These are phyloP conservation scores for Nitzschia putrida DNA, from an alignment of 108 stramenopile genomes.

Conservation along the genomic window DNA sequence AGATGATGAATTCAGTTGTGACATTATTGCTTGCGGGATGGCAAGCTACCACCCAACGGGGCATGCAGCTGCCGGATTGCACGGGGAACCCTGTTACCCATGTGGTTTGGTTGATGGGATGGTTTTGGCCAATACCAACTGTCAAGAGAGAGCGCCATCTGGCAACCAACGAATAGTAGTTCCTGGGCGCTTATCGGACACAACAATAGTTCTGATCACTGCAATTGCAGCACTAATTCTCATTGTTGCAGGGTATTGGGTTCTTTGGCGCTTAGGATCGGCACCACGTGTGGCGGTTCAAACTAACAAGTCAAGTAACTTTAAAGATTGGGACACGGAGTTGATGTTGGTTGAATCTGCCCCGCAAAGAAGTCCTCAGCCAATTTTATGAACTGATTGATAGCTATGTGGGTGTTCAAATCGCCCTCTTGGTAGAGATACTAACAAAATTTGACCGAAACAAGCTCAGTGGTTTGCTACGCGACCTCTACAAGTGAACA, in stretches of 20 bases:
- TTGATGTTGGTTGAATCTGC: neutral
- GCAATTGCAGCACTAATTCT: neutral
- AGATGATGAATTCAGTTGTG: slow-evolving; percentile 43
- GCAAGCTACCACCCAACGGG: slow-evolving; percentile 47
- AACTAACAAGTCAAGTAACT: neutral
- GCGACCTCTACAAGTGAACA: too few species aligned
- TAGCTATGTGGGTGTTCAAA: too few species aligned
- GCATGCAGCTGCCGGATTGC: slow-evolving; percentile 10
- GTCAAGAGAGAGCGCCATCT: neutral
- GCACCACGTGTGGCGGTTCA: neutral
- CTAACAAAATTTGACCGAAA: too few species aligned
- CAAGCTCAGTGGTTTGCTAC: too few species aligned
- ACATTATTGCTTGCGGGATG: slow-evolving; percentile 49
- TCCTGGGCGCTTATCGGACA: neutral
- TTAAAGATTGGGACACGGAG: neutral
- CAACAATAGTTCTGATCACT: neutral
- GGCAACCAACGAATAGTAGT: neutral
- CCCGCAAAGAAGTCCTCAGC: too few species aligned
- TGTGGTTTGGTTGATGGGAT: slow-evolving; percentile 21
- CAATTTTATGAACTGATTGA: too few species aligned
- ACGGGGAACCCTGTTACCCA: slow-evolving; percentile 1
- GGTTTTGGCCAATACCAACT: slow-evolving; percentile 13
- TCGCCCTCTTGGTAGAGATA: too few species aligned
- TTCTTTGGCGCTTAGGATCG: neutral
- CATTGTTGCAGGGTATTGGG: neutral